A percentile compares a stretch with the other conserved stretches of the same genome.
Conservation (phyloP, 352 stramenopile genomes). For the Globisporangium lucens region DNA sequence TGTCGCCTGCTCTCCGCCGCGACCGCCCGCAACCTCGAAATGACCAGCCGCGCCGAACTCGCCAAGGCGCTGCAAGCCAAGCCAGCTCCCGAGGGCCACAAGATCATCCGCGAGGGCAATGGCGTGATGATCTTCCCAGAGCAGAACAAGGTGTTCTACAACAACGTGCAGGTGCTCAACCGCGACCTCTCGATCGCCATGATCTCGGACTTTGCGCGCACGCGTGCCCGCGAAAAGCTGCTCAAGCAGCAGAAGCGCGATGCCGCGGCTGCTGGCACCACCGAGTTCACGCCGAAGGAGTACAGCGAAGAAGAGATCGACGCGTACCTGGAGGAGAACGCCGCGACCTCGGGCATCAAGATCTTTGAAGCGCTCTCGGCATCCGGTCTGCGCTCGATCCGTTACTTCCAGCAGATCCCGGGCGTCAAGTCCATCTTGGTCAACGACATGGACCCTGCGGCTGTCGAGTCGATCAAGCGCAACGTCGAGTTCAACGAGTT, state of each 20-base stretch:
- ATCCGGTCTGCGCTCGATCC: slow-evolving; percentile 97
- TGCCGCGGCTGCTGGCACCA: slow-evolving; percentile 29
- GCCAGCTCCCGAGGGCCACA: slow-evolving; percentile 55
- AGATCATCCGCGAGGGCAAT: slow-evolving; percentile 89
- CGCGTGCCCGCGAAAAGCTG: slow-evolving; percentile 70
- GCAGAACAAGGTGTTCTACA: slow-evolving; percentile 92
- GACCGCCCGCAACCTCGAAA: slow-evolving; percentile 8
- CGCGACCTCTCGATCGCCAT: slow-evolving; percentile 98
- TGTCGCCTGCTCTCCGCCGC: not conserved
- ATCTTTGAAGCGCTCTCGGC: slow-evolving; percentile 99
- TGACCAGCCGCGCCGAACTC: slow-evolving; percentile 47
- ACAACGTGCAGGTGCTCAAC: slow-evolving; percentile 97
- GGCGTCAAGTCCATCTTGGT: slow-evolving; percentile 96
- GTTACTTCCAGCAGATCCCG: slow-evolving; percentile 99
- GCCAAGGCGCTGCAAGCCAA: slow-evolving; percentile 67
- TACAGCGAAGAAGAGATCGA: slow-evolving; percentile 76
- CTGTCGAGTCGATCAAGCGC: slow-evolving; percentile 93
- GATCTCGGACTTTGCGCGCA: slow-evolving; percentile 96
- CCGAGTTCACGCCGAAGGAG: slow-evolving; percentile 42
- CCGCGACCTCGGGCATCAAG: slow-evolving; percentile 87
- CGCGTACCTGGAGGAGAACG: slow-evolving; percentile 47
- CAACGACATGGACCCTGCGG: slow-evolving; percentile 98
- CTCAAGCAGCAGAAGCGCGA: slow-evolving; percentile 71
- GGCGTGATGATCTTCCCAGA: slow-evolving; percentile 90
- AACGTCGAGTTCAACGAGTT: slow-evolving; percentile 94